phyloP scores from a whole-genome alignment of 2,329 filamentous ascomycete species.

The Elsinoe necatrix region DNA sequence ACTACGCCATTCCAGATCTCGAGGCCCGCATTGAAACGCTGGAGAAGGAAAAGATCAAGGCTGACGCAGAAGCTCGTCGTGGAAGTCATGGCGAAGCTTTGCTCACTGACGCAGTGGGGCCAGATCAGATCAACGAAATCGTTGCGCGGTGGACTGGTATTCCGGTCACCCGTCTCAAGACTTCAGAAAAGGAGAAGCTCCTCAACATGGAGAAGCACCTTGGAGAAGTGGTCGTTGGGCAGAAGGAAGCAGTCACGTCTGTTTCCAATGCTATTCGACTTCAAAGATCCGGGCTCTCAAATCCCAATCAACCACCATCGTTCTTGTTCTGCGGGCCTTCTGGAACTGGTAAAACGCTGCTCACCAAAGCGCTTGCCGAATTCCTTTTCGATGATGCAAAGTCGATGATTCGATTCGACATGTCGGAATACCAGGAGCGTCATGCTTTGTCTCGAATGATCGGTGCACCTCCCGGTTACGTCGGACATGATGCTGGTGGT shows the following conservation, averaged over 20 bases:
- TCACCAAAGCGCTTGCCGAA: conserved; percentile 94
- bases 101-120: conserved; percentile 86
- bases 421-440: conserved; percentile 98
- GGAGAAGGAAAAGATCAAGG: conserved; percentile 68
- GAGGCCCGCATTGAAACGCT: conserved; percentile 69
- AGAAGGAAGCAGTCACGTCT: conserved; percentile 84
- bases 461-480: conserved; percentile 90
- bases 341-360: conserved; percentile 92
- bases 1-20: conserved; percentile 94
- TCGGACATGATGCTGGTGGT: conserved; percentile 90
- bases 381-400: conserved; percentile 97
- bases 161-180: conserved; percentile 86
- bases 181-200: conserved; percentile 96
- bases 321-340: conserved; percentile 99
- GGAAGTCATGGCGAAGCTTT: conserved; percentile 60
- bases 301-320: conserved; percentile 92
- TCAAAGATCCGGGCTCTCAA: conserved; percentile 86
- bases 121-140: conserved; percentile 98
- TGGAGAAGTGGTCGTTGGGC: conserved; percentile 76
- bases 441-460: conserved; percentile 97
- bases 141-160: conserved; percentile 98
- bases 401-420: conserved; percentile 97
- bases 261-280: conserved; percentile 95
- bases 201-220: conserved; percentile 90
- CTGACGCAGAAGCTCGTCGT: conserved; percentile 62